Percentiles rank a stretch among this genome's conserved stretches.
phyloP scores from a whole-genome alignment of 345 rosid genomes.

The Conringia planisiliqua region DNA sequence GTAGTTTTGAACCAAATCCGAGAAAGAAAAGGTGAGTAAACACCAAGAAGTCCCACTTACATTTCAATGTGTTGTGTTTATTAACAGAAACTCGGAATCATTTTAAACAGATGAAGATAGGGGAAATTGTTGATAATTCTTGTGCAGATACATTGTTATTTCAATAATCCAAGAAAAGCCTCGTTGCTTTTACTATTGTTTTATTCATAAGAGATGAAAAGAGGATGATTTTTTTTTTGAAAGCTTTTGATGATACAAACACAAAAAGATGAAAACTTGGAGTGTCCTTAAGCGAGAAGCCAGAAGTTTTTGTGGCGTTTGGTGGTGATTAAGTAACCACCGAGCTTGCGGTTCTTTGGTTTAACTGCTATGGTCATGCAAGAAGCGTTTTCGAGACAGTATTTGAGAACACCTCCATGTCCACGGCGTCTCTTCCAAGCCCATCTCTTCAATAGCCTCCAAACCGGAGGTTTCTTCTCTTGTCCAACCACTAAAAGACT shows the following conservation, averaged over 20 bases:
- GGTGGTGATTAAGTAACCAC: constrained; percentile 90
- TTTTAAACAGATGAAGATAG: constrained; percentile 14
- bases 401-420: constrained; percentile 44
- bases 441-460: constrained; percentile 63
- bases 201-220: background rate
- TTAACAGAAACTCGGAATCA: constrained; percentile 17
- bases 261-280: background rate
- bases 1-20: constrained; percentile 17
- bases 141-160: constrained; percentile 28
- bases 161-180: constrained; percentile 7
- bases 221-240: background rate
- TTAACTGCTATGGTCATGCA: constrained; percentile 87
- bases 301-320: constrained; percentile 89
- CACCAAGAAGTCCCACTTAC: constrained; percentile 22
- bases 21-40: background rate
- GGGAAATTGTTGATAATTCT: constrained; percentile 28
- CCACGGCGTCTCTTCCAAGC: constrained; percentile 38
- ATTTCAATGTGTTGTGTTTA: constrained; percentile 13
- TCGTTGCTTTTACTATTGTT: constrained; percentile 12
- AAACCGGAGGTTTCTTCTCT: constrained; percentile 51
- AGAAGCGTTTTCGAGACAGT: constrained; percentile 73
- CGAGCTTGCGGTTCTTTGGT: constrained; percentile 67
- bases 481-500: constrained; percentile 74
- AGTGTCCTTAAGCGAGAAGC: constrained; percentile 65
- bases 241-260: constrained; percentile 19